Evolutionary conservation across 2,329 filamentous ascomycete genomes (phyloP).

Genomic region (Diaporthe citrichinensis): DNA sequence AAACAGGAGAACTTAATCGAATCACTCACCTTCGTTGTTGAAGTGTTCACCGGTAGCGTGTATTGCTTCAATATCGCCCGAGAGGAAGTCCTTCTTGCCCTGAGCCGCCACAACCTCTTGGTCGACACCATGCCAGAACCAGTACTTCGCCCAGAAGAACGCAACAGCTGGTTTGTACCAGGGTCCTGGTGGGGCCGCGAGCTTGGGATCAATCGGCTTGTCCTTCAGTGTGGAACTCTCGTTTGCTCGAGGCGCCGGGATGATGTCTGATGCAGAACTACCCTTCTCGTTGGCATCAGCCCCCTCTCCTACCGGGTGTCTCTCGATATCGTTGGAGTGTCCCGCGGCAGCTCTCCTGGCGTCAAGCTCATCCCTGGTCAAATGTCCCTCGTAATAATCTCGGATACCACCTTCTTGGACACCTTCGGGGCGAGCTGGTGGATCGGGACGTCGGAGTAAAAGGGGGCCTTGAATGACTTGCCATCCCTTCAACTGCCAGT

Average conservation of each 20-base stretch:
- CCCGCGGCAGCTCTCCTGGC: slow-evolving; percentile 51
- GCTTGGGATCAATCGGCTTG: slow-evolving; percentile 7
- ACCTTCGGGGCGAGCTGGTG: slow-evolving; percentile 59
- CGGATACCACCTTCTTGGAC: slow-evolving; percentile 57
- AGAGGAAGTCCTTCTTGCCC: slow-evolving; percentile 58
- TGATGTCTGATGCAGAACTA: slow-evolving; percentile 10
- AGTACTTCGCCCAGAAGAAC: slow-evolving; percentile 61
- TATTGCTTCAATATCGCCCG: slow-evolving; percentile 66
- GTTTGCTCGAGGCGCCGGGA: not conserved
- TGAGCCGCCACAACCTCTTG: slow-evolving; percentile 57
- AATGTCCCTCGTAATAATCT: slow-evolving; percentile 70
- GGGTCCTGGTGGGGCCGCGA: slow-evolving; percentile 28
- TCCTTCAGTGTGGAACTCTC: not conserved
- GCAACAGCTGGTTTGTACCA: slow-evolving; percentile 60
- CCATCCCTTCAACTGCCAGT: slow-evolving; percentile 71
- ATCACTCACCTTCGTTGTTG: slow-evolving; percentile 63
- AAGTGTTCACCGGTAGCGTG: slow-evolving; percentile 72
- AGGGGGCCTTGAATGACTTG: slow-evolving; percentile 68
- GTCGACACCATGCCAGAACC: slow-evolving; percentile 63
- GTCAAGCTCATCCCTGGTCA: slow-evolving; percentile 67
- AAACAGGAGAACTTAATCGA: too few species aligned
- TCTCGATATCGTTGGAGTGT: slow-evolving; percentile 5
- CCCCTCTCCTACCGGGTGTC: not conserved
- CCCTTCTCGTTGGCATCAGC: not conserved
- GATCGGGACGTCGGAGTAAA: slow-evolving; percentile 61